A percentile compares a stretch with the other conserved stretches of the same genome.
Conservation (phyloP, 2,329 filamentous ascomycete genomes). For the Lachnellula arida region DNA sequence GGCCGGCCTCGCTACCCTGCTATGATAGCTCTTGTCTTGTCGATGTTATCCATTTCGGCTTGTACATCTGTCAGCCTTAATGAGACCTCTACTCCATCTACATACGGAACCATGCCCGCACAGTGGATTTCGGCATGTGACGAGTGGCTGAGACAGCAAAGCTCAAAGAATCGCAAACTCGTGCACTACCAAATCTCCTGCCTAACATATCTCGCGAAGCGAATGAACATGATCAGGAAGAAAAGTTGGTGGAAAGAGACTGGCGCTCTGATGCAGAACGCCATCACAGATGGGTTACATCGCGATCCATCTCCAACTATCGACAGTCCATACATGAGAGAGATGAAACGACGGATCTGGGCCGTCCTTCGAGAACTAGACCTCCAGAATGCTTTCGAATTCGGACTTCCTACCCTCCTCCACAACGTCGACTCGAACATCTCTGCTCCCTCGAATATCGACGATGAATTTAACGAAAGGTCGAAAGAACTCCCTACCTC, state of each 20-base stretch:
- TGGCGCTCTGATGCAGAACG: constrained; percentile 52
- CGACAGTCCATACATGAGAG: constrained; percentile 50
- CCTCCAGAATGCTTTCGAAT: constrained; percentile 57
- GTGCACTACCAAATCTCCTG: constrained; percentile 59
- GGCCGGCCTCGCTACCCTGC: constrained; percentile 2
- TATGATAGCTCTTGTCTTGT: constrained; percentile 13
- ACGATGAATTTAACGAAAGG: constrained; percentile 51
- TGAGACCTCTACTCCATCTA: constrained; percentile 49
- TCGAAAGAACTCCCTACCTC: constrained; percentile 45
- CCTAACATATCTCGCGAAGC: constrained; percentile 55
- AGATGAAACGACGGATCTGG: constrained; percentile 59
- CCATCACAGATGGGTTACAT: constrained; percentile 54
- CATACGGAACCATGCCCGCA: constrained; percentile 52
- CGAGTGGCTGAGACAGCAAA: constrained; percentile 50
- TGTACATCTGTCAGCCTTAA: constrained; percentile 45
- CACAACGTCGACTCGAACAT: constrained; percentile 53
- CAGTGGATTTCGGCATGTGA: constrained; percentile 54
- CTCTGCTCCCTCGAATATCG: constrained; percentile 51
- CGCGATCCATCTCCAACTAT: constrained; percentile 53
- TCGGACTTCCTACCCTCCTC: constrained; percentile 54
- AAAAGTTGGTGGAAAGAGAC: constrained; percentile 59
- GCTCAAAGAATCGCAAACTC: constrained; percentile 56
- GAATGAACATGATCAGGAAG: constrained; percentile 60
- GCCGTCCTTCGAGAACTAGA: constrained; percentile 58
- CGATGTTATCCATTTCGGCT: constrained; percentile 52